These are phyloP conservation scores for Haberlea rhodopensis DNA, from an alignment of 257 asterid genomes.

Conservation along the genomic window DNA sequence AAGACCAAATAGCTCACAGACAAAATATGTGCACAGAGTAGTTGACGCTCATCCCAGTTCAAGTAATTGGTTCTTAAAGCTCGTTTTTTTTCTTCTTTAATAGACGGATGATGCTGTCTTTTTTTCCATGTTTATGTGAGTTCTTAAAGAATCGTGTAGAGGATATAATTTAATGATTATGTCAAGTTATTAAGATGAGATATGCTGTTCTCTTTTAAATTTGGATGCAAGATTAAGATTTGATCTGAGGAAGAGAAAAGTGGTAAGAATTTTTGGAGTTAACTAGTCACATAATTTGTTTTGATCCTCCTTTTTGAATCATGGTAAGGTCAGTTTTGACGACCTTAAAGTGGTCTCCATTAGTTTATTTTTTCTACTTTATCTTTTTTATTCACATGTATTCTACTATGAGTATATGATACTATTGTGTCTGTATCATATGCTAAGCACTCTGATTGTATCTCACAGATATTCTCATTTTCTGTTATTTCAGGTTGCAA, in stretches of 20 bases:
- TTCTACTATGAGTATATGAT: neutral
- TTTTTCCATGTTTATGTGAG: neutral
- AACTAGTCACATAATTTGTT: neutral
- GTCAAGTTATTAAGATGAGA: neutral
- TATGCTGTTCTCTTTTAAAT: neutral
- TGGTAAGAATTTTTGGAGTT: too few species aligned
- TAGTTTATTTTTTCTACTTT: neutral
- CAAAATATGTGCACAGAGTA: neutral
- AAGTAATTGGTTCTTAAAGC: neutral
- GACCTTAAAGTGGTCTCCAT: neutral
- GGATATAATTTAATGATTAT: too few species aligned
- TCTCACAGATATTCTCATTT: conserved; percentile 20
- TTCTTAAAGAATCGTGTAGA: neutral
- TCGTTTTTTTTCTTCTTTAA: neutral
- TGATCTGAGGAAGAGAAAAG: too few species aligned
- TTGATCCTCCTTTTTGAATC: conserved; percentile 20
- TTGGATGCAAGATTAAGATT: neutral
- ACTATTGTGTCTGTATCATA: neutral
- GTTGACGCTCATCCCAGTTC: neutral
- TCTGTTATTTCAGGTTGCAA: conserved; percentile 38
- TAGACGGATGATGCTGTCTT: neutral
- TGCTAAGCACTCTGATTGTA: conserved; percentile 8
- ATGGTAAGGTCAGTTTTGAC: conserved; percentile 11
- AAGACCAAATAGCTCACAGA: neutral
- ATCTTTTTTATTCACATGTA: conserved; percentile 9